These are phyloP conservation scores for Botrytis medusae DNA, from an alignment of 2,329 filamentous ascomycete species.

Conservation along the genomic window DNA sequence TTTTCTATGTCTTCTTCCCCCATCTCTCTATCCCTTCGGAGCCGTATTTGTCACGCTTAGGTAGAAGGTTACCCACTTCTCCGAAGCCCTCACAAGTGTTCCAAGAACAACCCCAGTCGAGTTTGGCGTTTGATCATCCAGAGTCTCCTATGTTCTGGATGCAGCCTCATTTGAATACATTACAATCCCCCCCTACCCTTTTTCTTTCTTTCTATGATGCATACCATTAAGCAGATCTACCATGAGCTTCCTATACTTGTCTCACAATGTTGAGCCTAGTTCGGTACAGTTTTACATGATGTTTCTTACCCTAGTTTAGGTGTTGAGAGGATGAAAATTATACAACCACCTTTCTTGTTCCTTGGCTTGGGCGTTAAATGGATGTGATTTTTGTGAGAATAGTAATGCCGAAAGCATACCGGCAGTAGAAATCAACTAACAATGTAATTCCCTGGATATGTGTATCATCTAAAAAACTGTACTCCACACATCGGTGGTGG, in stretches of 20 bases:
- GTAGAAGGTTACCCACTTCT: slow-evolving; percentile 33
- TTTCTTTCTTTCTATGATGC: not conserved
- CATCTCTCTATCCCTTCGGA: slow-evolving; percentile 19
- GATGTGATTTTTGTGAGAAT: not conserved
- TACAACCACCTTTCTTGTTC: not conserved
- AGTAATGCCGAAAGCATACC: not conserved
- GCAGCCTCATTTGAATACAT: slow-evolving; percentile 14
- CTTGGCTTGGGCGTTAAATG: not conserved
- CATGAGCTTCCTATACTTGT: not conserved
- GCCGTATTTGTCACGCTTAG: slow-evolving; percentile 38
- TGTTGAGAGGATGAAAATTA: not conserved
- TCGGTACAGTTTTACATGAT: too few relatives aligned
- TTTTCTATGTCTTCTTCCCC: not conserved
- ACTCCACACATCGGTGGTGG: not conserved
- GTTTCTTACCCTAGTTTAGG: too few relatives aligned
- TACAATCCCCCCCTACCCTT: not conserved
- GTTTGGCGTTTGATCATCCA: slow-evolving; percentile 13
- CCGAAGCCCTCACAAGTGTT: slow-evolving; percentile 37
- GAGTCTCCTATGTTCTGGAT: slow-evolving; percentile 14
- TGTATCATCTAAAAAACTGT: not conserved
- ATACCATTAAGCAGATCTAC: not conserved
- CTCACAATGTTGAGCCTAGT: not conserved
- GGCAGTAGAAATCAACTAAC: not conserved
- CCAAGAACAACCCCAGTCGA: slow-evolving; percentile 28
- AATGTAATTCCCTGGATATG: not conserved